Evolutionary conservation across 78 protist species (phyloP).

Genomic region (Mastigamoeba balamuthi): DNA sequence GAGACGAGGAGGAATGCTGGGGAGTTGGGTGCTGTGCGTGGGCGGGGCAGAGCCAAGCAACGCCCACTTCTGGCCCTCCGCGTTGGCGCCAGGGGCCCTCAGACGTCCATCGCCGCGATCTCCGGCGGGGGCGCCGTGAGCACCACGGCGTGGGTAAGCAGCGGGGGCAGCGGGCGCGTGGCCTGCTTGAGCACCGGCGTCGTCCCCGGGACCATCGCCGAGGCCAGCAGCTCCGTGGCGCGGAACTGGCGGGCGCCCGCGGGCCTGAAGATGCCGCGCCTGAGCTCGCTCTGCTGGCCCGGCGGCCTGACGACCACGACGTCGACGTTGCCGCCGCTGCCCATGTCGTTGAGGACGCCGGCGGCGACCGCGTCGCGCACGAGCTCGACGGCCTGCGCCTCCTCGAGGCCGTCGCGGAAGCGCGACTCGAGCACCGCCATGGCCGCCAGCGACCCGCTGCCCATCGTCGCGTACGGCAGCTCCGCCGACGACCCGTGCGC

Average conservation of each 20-base stretch:
- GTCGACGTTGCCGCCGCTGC: conserved; percentile 94
- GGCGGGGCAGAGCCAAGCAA: no score
- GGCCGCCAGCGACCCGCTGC: conserved; percentile 97
- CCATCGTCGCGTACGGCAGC: conserved; percentile 97
- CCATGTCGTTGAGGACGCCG: conserved; percentile 97
- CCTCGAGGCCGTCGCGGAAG: conserved; percentile 63
- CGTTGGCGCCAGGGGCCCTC: no score
- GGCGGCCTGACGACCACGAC: conserved; percentile 69
- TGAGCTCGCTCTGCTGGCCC: conserved; percentile 22
- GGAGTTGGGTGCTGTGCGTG: no score
- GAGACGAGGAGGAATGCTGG: no score
- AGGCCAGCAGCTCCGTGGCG: conserved; percentile 7
- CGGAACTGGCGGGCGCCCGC: conserved; percentile 35
- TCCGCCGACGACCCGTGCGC: conserved; percentile 92
- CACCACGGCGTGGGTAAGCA: no score
- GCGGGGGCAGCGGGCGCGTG: neutral
- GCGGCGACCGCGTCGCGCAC: conserved; percentile 83
- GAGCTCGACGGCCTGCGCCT: conserved; percentile 79
- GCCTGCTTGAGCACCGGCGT: conserved; percentile 20
- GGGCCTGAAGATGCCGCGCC: conserved; percentile 36
- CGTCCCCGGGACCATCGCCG: conserved; percentile 19
- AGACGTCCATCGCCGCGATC: no score
- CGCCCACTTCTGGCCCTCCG: no score
- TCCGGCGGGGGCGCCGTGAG: no score
- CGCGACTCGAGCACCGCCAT: conserved; percentile 89